Base-by-base conservation (phyloP, 1,284 basidiomycete species). In the Ganoderma lingzhi region DNA sequence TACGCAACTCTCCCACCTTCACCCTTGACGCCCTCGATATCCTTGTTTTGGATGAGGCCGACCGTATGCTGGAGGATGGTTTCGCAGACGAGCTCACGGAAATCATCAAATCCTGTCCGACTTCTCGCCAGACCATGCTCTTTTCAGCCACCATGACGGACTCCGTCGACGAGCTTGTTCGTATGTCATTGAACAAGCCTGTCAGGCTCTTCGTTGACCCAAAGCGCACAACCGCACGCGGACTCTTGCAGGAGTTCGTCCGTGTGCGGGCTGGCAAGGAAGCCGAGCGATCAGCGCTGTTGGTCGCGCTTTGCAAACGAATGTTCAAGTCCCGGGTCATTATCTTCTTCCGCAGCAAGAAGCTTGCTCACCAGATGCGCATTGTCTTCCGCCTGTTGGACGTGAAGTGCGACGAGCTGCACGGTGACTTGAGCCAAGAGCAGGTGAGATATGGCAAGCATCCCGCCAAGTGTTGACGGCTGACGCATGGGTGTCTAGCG, bases 131-230 rank as follows among this genome's bases (percentile, higher is more conserved):
- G 81, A 98, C 97, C 3, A 98, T 99, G 96, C 86, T 99, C 35
- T 99, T 99, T 82, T 98, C 96, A 0, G 97, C 97, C 1, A 99
- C 97, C 0, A 98, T 99, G 93, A 98, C 96, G 1, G 97, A 99
- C 81, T 93, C 93, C 0, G 94, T 99, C 9, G 96, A 98, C 77
- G 93, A 96, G 78, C 88, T 99, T 56, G 94, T 98, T 67, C 90
- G 91, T 76, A 93, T 99, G 86, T 96, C 94, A 19, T 85, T 99
- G 62, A 92, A 95, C 78, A 95, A 93, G 78, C 97, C 97, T 3
- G 95, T 97, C 32, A 89, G 96, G 53, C 86, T 99, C 37, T 99
- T 99, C 79, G 96, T 99, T 42, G 97, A 99, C 78, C 95, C 96
- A 8, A 96, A 96, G 80, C 89, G 94, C 67, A 91, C 88, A 48